Evolutionary conservation across 257 asterid genomes (phyloP).

Genomic region (Voacanga thouarsii): DNA sequence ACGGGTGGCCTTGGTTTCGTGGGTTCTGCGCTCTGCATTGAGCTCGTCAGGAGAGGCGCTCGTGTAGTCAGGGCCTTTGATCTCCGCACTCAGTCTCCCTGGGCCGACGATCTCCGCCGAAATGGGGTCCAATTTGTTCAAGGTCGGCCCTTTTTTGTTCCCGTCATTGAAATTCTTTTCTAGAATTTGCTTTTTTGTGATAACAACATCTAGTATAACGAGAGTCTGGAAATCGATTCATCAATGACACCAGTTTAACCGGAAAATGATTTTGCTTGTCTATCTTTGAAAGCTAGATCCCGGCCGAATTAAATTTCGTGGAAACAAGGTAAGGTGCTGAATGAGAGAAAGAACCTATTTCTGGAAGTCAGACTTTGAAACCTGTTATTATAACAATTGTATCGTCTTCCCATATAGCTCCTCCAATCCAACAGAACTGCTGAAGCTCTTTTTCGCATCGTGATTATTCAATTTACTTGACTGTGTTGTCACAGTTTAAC

Average conservation of each 20-base stretch:
- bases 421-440: background rate
- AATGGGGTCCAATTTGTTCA: constrained; percentile 55
- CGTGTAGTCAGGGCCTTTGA: constrained; percentile 76
- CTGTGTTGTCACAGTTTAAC: background rate
- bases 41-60: constrained; percentile 82
- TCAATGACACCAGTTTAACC: no score
- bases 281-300: background rate
- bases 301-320: background rate
- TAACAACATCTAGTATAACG: background rate
- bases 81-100: constrained; percentile 64
- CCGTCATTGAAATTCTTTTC: background rate
- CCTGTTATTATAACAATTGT: background rate
- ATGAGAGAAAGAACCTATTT: background rate
- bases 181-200: background rate
- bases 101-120: constrained; percentile 55
- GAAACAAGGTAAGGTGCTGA: background rate
- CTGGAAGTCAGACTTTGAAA: background rate
- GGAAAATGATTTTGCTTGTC: background rate
- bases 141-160: constrained; percentile 35
- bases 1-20: constrained; percentile 91
- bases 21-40: constrained; percentile 88
- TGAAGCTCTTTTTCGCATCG: background rate
- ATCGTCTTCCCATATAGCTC: background rate
- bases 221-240: background rate
- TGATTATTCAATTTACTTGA: background rate